phyloP scores from a whole-genome alignment of 257 asterid genomes.

The Scutellaria minor region DNA sequence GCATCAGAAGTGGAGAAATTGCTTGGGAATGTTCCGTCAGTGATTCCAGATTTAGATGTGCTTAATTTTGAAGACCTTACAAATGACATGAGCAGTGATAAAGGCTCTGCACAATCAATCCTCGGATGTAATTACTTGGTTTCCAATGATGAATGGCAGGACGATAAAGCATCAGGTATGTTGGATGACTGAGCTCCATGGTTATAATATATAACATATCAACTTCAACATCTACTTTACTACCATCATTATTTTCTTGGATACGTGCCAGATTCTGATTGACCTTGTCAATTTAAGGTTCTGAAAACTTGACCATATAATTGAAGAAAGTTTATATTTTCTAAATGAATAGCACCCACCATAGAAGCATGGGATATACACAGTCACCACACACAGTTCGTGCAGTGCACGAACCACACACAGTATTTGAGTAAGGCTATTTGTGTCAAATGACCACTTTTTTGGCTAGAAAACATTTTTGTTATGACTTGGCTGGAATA shows the following conservation, averaged over 20 bases:
- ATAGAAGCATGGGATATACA: not conserved
- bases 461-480: no score
- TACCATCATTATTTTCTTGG: not conserved
- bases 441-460: no score
- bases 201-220: not conserved
- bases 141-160: constrained; percentile 32
- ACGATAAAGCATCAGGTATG: constrained; percentile 45
- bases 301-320: not conserved
- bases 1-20: constrained; percentile 52
- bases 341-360: constrained; percentile 15
- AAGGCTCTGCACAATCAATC: constrained; percentile 38
- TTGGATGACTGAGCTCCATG: constrained; percentile 5
- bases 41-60: constrained; percentile 55
- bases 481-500: no score
- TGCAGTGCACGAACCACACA: no score
- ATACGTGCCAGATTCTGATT: constrained; percentile 1
- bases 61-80: constrained; percentile 37
- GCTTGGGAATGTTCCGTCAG: constrained; percentile 51
- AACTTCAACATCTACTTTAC: not conserved
- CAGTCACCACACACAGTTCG: no score
- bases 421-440: no score
- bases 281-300: not conserved
- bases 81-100: constrained; percentile 31
- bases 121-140: constrained; percentile 24
- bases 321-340: not conserved